Evolutionary conservation across 192 early-diverging fungal genomes (phyloP), one percentile per base, ranked within the genome.

Genomic region (Coemansia sp.): DNA sequence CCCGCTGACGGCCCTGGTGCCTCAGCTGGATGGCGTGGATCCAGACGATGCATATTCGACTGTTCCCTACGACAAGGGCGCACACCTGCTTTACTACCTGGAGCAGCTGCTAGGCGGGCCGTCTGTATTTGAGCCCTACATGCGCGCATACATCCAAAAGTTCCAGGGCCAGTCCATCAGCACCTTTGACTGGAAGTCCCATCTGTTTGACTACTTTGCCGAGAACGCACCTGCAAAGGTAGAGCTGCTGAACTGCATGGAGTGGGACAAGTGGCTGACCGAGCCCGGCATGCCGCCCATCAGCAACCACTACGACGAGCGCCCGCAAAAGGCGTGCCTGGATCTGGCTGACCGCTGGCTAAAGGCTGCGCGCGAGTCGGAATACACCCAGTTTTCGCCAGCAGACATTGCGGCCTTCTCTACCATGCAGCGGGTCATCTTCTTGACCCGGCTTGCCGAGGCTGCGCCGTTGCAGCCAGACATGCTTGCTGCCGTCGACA

Each of bases 11-110:
- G 81, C 83, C 1, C 69, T 98, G 18, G 81, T 82, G 38, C 89
- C 89, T 47, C 80, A 90, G 28, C 78, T 97, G 11, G 71, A 80
- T 10, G 82, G 83, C 11, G 73, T 86, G 51, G 92, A 98, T 71
- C 90, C 90, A 42, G 90, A 92, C 66, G 90, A 92, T 55, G 82
- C 81, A 18, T 90, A 90, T 53, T 88, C 85, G 10, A 69, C 77
- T 6, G 79, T 92, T 44, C 95, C 95, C 1, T 95, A 98, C 76
- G 96, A 98, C 74, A 98, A 98, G 79, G 96, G 94, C 16, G 97
- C 89, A 64, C 92, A 92, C 68, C 71, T 98, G 43, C 80, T 98
- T 20, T 96, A 90, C 77, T 90, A 94, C 62, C 84, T 98, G 36
- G 95, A 98, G 68, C 82, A 87, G 60, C 60, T 86, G 44, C 73